These are phyloP conservation scores for Kalmusia sp. DNA, from an alignment of 2,329 filamentous ascomycete genomes.

Conservation along the genomic window DNA sequence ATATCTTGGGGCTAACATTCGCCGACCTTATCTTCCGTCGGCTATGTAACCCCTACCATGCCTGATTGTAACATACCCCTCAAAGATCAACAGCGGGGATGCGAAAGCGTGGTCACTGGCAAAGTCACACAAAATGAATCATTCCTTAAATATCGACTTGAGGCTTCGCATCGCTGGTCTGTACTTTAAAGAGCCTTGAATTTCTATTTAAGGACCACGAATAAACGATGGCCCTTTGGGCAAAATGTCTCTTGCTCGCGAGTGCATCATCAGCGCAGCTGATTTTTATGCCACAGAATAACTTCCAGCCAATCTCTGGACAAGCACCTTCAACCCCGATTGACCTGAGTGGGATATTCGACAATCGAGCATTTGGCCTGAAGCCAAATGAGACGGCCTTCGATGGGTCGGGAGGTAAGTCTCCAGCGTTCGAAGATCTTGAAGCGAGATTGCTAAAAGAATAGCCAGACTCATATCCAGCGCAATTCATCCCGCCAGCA, in stretches of 20 bases:
- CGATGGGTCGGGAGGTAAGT: conserved; percentile 16
- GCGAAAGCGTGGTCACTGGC: not conserved
- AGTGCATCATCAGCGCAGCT: conserved; percentile 11
- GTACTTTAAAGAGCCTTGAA: not conserved
- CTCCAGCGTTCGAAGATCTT: no score
- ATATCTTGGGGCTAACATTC: not conserved
- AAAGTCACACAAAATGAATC: not conserved
- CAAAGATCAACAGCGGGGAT: conserved; percentile 7
- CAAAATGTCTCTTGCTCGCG: not conserved
- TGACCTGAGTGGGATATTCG: conserved; percentile 6
- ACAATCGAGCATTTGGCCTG: conserved; percentile 18
- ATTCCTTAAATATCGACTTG: not conserved
- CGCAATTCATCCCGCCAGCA: conserved; percentile 42
- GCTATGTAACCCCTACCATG: not conserved
- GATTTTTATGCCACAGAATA: conserved; percentile 24
- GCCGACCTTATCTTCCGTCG: not conserved
- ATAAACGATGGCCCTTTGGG: not conserved
- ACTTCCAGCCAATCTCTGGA: conserved; percentile 14
- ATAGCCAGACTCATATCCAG: conserved; percentile 39
- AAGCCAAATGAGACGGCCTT: conserved; percentile 16
- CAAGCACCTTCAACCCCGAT: conserved; percentile 15
- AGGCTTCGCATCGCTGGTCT: not conserved
- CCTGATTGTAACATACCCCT: conserved; percentile 3
- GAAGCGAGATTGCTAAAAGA: not conserved
- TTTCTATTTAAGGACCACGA: not conserved